phyloP scores from a whole-genome alignment of 768 basidiomycete species.

The Phallus indusiatus region DNA sequence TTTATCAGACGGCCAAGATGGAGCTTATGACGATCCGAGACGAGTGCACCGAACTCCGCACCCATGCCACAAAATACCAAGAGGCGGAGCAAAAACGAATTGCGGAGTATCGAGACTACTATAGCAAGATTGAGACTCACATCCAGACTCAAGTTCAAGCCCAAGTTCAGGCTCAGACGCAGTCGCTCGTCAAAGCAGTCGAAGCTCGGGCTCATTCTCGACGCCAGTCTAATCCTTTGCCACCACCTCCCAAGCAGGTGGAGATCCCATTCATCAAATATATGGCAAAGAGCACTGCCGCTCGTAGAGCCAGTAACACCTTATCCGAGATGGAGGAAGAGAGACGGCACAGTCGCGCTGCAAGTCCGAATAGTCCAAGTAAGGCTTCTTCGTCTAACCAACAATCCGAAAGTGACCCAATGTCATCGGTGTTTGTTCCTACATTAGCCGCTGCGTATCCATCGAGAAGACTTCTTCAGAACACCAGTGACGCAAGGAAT shows the following conservation, averaged over 20 bases:
- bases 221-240: slow-evolving; percentile 40
- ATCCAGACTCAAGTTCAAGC: neutral
- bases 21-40: neutral
- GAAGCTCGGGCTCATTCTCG: slow-evolving; percentile 19
- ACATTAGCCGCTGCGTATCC: neutral
- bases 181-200: neutral
- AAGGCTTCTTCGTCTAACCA: neutral
- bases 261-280: slow-evolving; percentile 5
- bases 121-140: neutral
- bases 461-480: neutral
- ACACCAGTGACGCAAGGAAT: neutral
- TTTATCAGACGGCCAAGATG: slow-evolving; percentile 3
- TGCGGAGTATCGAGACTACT: slow-evolving; percentile 2
- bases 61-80: neutral
- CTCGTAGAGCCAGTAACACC: neutral
- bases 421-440: slow-evolving; percentile 8
- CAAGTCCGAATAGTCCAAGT: neutral
- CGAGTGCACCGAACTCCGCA: slow-evolving; percentile 2
- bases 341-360: neutral
- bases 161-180: neutral
- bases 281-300: neutral
- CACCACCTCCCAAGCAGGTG: slow-evolving; percentile 46
- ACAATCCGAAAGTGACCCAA: neutral
- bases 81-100: neutral
- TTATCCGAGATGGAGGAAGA: neutral